A percentile compares a stretch with the other conserved stretches of the same genome.
Conservation (phyloP, 1,284 basidiomycete genomes). For the Naganishia albida region DNA sequence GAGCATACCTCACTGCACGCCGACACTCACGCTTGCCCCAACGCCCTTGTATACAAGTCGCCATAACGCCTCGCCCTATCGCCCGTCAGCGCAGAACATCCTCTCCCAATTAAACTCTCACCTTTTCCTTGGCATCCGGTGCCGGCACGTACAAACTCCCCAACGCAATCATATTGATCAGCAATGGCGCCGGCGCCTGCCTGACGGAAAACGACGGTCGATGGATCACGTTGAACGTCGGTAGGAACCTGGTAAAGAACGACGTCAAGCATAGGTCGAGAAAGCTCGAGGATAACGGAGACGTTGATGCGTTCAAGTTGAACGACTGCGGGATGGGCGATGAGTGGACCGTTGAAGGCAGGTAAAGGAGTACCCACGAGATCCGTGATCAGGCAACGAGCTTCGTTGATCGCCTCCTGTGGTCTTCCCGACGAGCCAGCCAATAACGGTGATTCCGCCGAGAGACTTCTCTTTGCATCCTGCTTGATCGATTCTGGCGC, state of each 20-base stretch:
- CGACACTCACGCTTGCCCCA: slow-evolving; percentile 23
- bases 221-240: slow-evolving; percentile 31
- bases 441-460: slow-evolving; percentile 7
- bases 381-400: slow-evolving; percentile 30
- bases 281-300: slow-evolving; percentile 31
- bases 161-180: slow-evolving; percentile 34
- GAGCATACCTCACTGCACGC: not conserved
- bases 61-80: slow-evolving; percentile 33
- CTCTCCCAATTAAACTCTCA: too few relatives aligned
- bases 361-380: slow-evolving; percentile 4
- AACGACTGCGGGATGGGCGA: slow-evolving; percentile 21
- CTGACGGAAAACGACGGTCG: slow-evolving; percentile 30
- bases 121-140: slow-evolving; percentile 30
- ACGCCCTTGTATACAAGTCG: slow-evolving; percentile 33
- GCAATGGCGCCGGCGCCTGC: slow-evolving; percentile 25
- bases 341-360: not conserved
- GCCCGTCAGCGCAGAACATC: not conserved
- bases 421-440: slow-evolving; percentile 14
- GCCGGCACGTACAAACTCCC: slow-evolving; percentile 30
- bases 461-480: slow-evolving; percentile 1
- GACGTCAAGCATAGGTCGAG: slow-evolving; percentile 31
- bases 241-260: slow-evolving; percentile 31
- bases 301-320: slow-evolving; percentile 26
- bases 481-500: not conserved
- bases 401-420: slow-evolving; percentile 33